phyloP scores from a whole-genome alignment of 148 eudicot genomes.

The Diospyros kaki region DNA sequence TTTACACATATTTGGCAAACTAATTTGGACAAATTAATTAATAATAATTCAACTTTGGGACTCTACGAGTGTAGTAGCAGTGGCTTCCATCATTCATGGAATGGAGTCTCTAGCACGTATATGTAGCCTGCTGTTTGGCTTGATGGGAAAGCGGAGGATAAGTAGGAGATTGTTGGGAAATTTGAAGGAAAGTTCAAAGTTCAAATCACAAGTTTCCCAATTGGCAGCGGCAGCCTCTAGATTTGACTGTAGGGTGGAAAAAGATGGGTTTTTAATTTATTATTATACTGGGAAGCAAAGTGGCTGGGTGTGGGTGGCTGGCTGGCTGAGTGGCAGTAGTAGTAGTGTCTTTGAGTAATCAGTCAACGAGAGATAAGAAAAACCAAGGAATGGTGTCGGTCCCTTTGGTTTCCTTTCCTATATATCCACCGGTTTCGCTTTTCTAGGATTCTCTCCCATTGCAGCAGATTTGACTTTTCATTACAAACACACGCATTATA shows the following conservation, averaged over 20 bases:
- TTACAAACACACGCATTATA: background rate
- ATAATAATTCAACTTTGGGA: too few relatives aligned
- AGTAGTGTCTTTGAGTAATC: conserved; percentile 7
- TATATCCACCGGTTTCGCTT: conserved; percentile 2
- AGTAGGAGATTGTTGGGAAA: background rate
- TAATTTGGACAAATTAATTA: too few relatives aligned
- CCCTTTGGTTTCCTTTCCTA: too few relatives aligned
- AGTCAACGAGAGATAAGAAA: background rate
- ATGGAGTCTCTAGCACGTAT: background rate
- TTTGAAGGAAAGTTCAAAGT: background rate
- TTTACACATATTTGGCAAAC: too few relatives aligned
- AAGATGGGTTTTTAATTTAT: too few relatives aligned
- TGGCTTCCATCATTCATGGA: too few relatives aligned
- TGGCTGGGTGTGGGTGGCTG: too few relatives aligned
- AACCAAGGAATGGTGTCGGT: background rate
- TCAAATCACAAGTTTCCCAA: background rate
- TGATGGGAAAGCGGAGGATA: background rate
- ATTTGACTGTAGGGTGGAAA: background rate
- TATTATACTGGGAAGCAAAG: background rate
- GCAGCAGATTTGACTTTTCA: conserved; percentile 22
- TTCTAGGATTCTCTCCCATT: conserved; percentile 2
- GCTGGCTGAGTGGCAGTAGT: background rate
- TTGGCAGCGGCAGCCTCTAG: background rate
- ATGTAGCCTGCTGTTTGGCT: background rate
- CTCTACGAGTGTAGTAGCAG: too few relatives aligned